Base-by-base conservation (phyloP, 2,329 filamentous ascomycete genomes). In the Conoideocrella luteorostrata region DNA sequence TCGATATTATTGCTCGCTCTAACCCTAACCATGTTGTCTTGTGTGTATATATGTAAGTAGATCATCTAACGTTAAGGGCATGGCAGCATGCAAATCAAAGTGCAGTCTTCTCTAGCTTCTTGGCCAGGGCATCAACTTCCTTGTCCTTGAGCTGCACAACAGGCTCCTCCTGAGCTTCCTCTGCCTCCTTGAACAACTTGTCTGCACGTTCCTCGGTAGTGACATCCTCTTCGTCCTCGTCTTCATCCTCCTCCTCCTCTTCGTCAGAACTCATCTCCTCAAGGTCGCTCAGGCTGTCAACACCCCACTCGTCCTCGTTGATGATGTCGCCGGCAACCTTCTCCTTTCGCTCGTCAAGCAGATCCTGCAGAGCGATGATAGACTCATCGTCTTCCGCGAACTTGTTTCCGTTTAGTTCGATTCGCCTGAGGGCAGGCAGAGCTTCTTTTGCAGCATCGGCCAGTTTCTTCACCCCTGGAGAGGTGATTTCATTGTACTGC, bases 351-450 rank as follows among this genome's bases (percentile, higher is more conserved):
- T 79, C 76, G 46, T 88, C 83, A 21, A 96, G 72, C 22, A 93
- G 70, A 41, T 82, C 77, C 52, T 82, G 78, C 36, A 97, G 71
- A 18, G 71, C 72, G 48, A 79, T 67, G 33, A 96, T 75, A 22
- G 78, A 78, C 37, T 78, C 72, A 54, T 97, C 88, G 3, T 95
- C 88, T 63, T 96, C 90, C 7, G 77, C 72, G 56, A 98, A 95
- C 61, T 88, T 93, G 71, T 98, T 98, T 40, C 93, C 93, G 62
- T 98, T 97, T 52, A 98, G 71, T 68, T 97, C 93, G 39, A 98
- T 79, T 56, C 90, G 83, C 68, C 84, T 85, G 52, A 98, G 70
- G 11, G 77, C 77, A 2, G 88, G 89, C 7, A 98, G 75, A 3
- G 75, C 73, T 7, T 75, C 69, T 55, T 80, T 79, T 4, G 81